Evolutionary conservation across 305 asterid genomes (phyloP).

Genomic region (Fraxinus latifolia): DNA sequence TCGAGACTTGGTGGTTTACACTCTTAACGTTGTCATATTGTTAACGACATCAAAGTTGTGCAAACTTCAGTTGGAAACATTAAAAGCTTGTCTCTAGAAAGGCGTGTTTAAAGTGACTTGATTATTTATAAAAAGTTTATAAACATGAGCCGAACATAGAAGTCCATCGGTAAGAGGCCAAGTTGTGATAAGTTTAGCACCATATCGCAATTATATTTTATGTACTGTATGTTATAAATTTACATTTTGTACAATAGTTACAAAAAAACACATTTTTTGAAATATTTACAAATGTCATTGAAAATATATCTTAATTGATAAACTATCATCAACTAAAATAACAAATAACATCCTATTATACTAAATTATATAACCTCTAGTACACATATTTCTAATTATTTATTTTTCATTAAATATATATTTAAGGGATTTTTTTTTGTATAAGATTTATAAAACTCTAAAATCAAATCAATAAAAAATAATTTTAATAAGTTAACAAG

Average conservation of each 20-base stretch:
- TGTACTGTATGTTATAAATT: neutral
- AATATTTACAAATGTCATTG: neutral
- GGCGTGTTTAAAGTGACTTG: neutral
- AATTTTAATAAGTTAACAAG: neutral
- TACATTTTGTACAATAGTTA: neutral
- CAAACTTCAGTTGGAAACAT: neutral
- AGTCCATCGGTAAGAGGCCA: neutral
- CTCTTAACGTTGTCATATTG: neutral
- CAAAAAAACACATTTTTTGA: neutral
- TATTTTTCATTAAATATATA: neutral
- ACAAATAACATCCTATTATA: neutral
- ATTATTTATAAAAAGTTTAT: neutral
- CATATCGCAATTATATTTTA: neutral
- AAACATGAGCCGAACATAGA: neutral
- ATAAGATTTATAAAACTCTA: neutral
- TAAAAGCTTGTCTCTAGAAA: neutral
- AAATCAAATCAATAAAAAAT: neutral
- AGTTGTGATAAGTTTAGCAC: neutral
- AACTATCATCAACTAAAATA: neutral
- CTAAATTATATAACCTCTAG: neutral
- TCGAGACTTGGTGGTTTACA: neutral
- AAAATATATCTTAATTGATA: neutral
- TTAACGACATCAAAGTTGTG: neutral
- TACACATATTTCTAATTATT: neutral
- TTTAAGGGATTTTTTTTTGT: neutral